phyloP scores from a whole-genome alignment of 2,329 filamentous ascomycete species.

The Penicillium sp. region DNA sequence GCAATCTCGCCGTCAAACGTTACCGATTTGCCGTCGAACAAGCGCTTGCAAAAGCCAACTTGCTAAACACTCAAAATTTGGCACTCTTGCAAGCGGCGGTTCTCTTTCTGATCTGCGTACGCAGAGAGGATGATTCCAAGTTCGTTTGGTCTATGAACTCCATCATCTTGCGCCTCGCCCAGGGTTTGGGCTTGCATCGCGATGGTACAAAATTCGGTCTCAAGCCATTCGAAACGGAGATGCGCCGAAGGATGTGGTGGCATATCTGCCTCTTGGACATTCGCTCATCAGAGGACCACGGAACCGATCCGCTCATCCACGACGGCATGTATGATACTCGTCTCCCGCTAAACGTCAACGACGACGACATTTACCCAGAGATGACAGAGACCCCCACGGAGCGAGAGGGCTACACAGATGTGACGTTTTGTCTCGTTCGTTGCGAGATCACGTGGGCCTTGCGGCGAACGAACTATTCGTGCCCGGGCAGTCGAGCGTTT shows the following conservation, averaged over 20 bases:
- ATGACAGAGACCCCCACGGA: slow-evolving; percentile 48
- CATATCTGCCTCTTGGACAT: slow-evolving; percentile 48
- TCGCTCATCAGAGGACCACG: slow-evolving; percentile 49
- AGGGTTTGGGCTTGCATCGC: slow-evolving; percentile 48
- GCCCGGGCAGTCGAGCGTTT: slow-evolving; percentile 25
- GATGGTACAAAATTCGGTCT: slow-evolving; percentile 49
- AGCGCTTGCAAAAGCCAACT: slow-evolving; percentile 58
- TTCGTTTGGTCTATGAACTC: slow-evolving; percentile 44
- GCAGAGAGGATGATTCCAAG: slow-evolving; percentile 39
- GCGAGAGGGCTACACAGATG: slow-evolving; percentile 51
- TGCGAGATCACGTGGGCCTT: slow-evolving; percentile 49
- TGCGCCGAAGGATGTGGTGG: slow-evolving; percentile 52
- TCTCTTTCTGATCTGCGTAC: slow-evolving; percentile 54
- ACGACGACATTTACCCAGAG: slow-evolving; percentile 48
- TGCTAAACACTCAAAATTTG: slow-evolving; percentile 59
- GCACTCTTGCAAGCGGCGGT: slow-evolving; percentile 60
- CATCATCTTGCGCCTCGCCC: slow-evolving; percentile 41
- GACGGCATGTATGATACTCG: slow-evolving; percentile 46
- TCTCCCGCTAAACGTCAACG: slow-evolving; percentile 51
- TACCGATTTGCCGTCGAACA: slow-evolving; percentile 63
- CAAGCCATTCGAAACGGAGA: slow-evolving; percentile 49
- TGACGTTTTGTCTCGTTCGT: slow-evolving; percentile 50
- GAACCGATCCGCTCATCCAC: slow-evolving; percentile 44
- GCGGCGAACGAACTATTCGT: slow-evolving; percentile 38
- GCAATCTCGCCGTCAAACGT: slow-evolving; percentile 46